These are phyloP conservation scores for Thielaviopsis punctulata DNA, from an alignment of 2,329 filamentous ascomycete species.

Conservation along the genomic window DNA sequence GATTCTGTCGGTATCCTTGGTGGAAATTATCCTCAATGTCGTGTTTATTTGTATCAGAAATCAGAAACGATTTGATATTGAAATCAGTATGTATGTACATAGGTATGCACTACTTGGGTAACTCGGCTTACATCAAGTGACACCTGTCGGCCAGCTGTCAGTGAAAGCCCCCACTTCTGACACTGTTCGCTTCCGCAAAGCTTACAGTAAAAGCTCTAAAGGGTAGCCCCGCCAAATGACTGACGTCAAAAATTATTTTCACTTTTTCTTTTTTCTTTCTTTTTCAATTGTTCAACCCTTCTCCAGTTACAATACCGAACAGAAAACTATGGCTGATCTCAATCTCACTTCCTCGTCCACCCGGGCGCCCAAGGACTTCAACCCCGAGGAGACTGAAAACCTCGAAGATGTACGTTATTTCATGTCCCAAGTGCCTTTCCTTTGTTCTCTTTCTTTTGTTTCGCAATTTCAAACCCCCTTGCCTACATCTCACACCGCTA, in stretches of 20 bases:
- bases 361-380: conserved; percentile 22
- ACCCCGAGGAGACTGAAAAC: conserved; percentile 38
- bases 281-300: background rate
- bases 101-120: too few species aligned
- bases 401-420: conserved; percentile 40
- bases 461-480: background rate
- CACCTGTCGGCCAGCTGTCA: background rate
- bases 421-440: too few species aligned
- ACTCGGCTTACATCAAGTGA: too few species aligned
- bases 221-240: background rate
- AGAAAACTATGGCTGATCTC: conserved; percentile 8
- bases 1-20: too few species aligned
- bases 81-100: too few species aligned
- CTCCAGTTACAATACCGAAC: background rate
- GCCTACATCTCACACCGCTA: background rate
- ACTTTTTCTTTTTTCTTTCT: background rate
- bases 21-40: too few species aligned
- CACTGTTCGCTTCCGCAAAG: too few species aligned
- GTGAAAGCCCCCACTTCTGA: background rate
- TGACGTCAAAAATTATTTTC: background rate
- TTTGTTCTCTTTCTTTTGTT: background rate
- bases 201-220: too few species aligned
- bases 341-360: conserved; percentile 3
- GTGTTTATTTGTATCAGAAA: too few species aligned
- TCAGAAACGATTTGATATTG: too few species aligned